Percentiles rank a stretch among this genome's conserved stretches.
Conservation (phyloP, 352 stramenopile genomes). For the Pythium angustatum region DNA sequence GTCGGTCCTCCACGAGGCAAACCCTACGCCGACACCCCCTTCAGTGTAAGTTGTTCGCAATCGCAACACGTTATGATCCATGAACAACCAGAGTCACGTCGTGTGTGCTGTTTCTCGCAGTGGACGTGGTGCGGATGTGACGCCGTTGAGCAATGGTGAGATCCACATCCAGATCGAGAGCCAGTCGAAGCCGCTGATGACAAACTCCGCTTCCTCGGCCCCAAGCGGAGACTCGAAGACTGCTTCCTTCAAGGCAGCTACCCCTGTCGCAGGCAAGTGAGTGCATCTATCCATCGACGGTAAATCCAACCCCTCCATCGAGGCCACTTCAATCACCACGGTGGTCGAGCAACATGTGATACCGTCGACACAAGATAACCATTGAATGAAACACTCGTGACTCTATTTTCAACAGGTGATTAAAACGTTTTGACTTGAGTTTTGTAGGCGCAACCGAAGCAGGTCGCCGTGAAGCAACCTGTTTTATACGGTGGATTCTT, state of each 20-base stretch:
- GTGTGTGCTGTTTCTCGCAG: conserved; percentile 13
- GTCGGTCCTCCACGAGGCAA: conserved; percentile 62
- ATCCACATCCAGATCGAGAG: conserved; percentile 70
- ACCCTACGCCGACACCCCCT: conserved; percentile 23
- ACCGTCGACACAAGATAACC: too few relatives aligned
- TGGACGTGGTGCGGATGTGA: conserved; percentile 50
- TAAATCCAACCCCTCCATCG: background rate
- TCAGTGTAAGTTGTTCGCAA: conserved; percentile 21
- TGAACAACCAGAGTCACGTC: background rate
- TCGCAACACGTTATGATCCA: too few relatives aligned
- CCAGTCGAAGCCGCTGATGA: conserved; percentile 35
- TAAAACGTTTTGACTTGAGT: conserved; percentile 15
- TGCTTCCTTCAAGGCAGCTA: conserved; percentile 16
- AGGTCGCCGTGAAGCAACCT: background rate
- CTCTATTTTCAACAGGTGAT: conserved; percentile 17
- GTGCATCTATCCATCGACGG: conserved; percentile 8
- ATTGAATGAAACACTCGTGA: conserved; percentile 20
- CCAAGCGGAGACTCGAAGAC: conserved; percentile 20
- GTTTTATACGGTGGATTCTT: conserved; percentile 33
- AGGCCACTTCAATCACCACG: conserved; percentile 16
- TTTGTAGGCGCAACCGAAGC: conserved; percentile 15
- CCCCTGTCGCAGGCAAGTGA: conserved; percentile 13
- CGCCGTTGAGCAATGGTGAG: conserved; percentile 56
- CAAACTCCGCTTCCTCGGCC: background rate
- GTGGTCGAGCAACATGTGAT: conserved; percentile 3